Conservation (phyloP, 1,284 basidiomycete species). For the Tilletia horrida region DNA sequence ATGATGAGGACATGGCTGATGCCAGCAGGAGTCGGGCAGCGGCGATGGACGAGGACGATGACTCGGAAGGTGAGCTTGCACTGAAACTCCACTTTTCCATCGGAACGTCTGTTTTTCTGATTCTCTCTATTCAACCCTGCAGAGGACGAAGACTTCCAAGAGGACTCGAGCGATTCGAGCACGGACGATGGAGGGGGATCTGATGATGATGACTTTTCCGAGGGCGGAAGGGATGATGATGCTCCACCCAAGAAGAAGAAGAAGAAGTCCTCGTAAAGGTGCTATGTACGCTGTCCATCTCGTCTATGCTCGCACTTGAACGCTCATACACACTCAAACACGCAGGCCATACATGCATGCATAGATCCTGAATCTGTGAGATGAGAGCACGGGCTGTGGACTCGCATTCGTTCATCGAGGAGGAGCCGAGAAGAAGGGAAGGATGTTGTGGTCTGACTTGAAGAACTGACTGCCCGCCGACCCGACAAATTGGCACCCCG, state of each 20-base stretch:
- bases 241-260: conserved; percentile 43
- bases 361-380: too few species aligned
- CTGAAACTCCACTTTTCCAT: conserved; percentile 7
- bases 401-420: too few species aligned
- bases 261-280: conserved; percentile 26
- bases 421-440: too few species aligned
- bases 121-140: conserved; percentile 19
- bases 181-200: conserved; percentile 19
- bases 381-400: too few species aligned
- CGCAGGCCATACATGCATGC: too few species aligned
- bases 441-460: too few species aligned
- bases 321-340: neutral
- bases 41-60: conserved; percentile 45
- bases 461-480: too few species aligned
- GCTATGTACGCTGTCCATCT: neutral
- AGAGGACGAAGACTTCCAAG: conserved; percentile 83
- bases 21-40: conserved; percentile 60
- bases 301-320: neutral
- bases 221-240: conserved; percentile 29
- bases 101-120: conserved; percentile 30
- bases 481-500: too few species aligned
- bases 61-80: conserved; percentile 43
- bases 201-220: conserved; percentile 30
- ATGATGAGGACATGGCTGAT: conserved; percentile 63
- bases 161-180: conserved; percentile 44